phyloP scores from a whole-genome alignment of 1,139 yeast genomes.

The Wickerhamomyces sp. region DNA sequence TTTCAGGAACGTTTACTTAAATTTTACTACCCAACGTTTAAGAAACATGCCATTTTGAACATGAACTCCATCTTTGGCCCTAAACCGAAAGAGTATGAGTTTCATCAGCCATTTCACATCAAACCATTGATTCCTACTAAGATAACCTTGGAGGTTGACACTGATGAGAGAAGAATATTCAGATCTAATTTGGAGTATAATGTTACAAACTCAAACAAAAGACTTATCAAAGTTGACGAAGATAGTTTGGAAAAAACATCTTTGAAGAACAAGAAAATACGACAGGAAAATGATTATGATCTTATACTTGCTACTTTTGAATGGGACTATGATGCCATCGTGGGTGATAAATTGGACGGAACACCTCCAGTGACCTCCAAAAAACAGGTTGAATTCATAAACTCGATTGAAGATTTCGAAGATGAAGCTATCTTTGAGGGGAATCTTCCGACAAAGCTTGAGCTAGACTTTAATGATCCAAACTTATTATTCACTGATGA shows the following conservation, averaged over 20 bases:
- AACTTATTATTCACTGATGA: conserved; percentile 61
- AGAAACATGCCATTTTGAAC: conserved; percentile 50
- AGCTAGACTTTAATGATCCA: conserved; percentile 85
- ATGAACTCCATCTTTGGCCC: conserved; percentile 69
- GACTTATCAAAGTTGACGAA: conserved; percentile 14
- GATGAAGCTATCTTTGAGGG: conserved; percentile 85
- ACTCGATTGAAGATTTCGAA: conserved; percentile 43
- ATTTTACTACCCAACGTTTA: conserved; percentile 61
- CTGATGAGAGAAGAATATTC: conserved; percentile 43
- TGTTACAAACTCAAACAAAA: conserved; percentile 10
- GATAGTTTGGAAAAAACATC: conserved; percentile 10
- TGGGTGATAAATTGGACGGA: conserved; percentile 37
- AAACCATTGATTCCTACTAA: conserved; percentile 63
- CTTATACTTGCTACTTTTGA: conserved; percentile 71
- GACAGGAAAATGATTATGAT: conserved; percentile 41
- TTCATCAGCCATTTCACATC: conserved; percentile 47
- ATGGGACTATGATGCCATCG: conserved; percentile 73
- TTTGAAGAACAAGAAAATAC: conserved; percentile 12
- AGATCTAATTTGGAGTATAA: conserved; percentile 26
- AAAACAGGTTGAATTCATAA: conserved; percentile 20
- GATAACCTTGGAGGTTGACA: conserved; percentile 42
- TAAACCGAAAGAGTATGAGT: conserved; percentile 48
- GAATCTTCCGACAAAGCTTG: conserved; percentile 43
- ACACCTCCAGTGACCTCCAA: conserved; percentile 11
- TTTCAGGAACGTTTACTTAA: conserved; percentile 30